Base-by-base conservation (phyloP, 495 filamentous ascomycete genomes). In the Amniculicola lignicola region DNA sequence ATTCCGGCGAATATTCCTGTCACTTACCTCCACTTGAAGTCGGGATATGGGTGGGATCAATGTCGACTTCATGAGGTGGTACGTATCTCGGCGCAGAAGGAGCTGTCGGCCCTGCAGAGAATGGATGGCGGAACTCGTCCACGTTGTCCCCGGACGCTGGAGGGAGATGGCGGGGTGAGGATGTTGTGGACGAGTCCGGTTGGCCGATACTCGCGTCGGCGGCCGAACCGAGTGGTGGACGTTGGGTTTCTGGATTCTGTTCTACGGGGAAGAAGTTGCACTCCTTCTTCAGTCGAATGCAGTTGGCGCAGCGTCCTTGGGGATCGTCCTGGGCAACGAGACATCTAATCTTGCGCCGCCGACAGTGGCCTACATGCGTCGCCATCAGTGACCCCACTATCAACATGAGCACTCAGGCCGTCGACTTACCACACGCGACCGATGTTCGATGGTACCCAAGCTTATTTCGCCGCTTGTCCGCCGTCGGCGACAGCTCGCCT, bases 361-460 rank as follows among this genome's bases (percentile, higher is more conserved):
- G 89, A 69, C 93, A 98, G 67, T 96, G 92, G 31, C 86, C 93
- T 97, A 36, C 15, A 40, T 10, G 28, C 40, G 1, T 24, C n/a
- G 31, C 36, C 28, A 36, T 51, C 4, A 51, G 36, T 37, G 18
- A 36, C 4, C 23, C 16, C 4, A 6, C 21, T 42, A 24, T 25
- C 7, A 18, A 28, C 14, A 16, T 10, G 12, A 29, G 23, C 12
- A 21, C n/a, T 40, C 12, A 16, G 12, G 3, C 19, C 2, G 22
- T 19, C 23, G 21, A 84, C 90, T 83, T 79, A 98, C 93, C 87
- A 78, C 93, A 98, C 61, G 93, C 93, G 69, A 97, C 89, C 51
- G 93, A 95, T 29, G 90, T 96, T 53, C 93, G 85, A 77, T 96
- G 92, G 70, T 98, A 98, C 25, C 93, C 93, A 47, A 98, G 78